phyloP scores from a whole-genome alignment of 192 early-diverging fungal genomes.

The Gigaspora rosea region DNA sequence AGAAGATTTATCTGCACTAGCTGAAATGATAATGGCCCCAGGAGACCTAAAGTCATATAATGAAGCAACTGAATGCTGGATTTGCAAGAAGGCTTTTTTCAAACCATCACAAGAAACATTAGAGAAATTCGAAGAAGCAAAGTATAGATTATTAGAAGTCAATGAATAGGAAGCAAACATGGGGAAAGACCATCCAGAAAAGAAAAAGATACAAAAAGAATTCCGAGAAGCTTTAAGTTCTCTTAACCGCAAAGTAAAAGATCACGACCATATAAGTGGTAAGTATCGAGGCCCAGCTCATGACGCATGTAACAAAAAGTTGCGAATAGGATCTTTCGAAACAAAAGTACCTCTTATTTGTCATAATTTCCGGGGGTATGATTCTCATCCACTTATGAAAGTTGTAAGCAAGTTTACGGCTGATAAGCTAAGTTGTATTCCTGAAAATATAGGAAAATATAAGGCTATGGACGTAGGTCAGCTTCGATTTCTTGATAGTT shows the following conservation, averaged over 20 bases:
- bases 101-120: background rate
- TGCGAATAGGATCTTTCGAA: slow-evolving; percentile 10
- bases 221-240: slow-evolving; percentile 10
- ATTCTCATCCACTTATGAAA: slow-evolving; percentile 15
- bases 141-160: slow-evolving; percentile 8
- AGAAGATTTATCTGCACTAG: background rate
- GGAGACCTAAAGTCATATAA: background rate
- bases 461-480: slow-evolving; percentile 21
- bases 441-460: slow-evolving; percentile 28
- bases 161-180: slow-evolving; percentile 13
- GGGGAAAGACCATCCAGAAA: slow-evolving; percentile 21
- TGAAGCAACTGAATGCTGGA: background rate
- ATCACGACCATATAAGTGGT: slow-evolving; percentile 14
- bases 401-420: slow-evolving; percentile 12
- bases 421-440: slow-evolving; percentile 26
- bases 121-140: slow-evolving; percentile 15
- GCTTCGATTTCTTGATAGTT: slow-evolving; percentile 24
- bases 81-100: slow-evolving; percentile 1
- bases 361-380: slow-evolving; percentile 21
- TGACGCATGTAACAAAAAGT: slow-evolving; percentile 23
- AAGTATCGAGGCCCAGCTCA: slow-evolving; percentile 7
- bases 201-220: slow-evolving; percentile 12
- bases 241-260: slow-evolving; percentile 16
- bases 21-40: slow-evolving; percentile 5
- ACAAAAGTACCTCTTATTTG: slow-evolving; percentile 22